These are phyloP conservation scores for Amesomyces nigricolor DNA, from an alignment of 2,329 filamentous ascomycete genomes.

Conservation along the genomic window DNA sequence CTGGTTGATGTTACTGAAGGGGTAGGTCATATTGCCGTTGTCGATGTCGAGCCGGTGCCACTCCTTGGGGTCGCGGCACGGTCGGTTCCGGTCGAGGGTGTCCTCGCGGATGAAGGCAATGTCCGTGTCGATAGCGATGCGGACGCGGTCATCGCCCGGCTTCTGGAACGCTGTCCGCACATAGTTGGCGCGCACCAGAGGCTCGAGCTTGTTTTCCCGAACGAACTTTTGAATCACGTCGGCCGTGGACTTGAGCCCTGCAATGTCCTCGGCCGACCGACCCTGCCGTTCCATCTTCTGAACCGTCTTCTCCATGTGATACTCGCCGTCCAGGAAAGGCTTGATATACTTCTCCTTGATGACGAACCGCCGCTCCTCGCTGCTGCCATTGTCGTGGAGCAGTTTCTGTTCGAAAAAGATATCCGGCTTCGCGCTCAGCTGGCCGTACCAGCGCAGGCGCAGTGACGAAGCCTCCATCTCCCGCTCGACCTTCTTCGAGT, in stretches of 20 bases:
- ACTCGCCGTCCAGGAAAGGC: slow-evolving; percentile 77
- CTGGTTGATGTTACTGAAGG: slow-evolving; percentile 80
- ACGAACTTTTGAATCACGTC: slow-evolving; percentile 76
- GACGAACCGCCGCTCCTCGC: slow-evolving; percentile 71
- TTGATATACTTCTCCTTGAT: slow-evolving; percentile 95
- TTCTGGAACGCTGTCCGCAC: slow-evolving; percentile 94
- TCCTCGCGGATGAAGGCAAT: slow-evolving; percentile 79
- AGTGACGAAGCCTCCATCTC: slow-evolving; percentile 73
- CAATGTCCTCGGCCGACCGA: slow-evolving; percentile 58
- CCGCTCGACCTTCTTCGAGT: slow-evolving; percentile 76
- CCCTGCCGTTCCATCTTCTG: slow-evolving; percentile 79
- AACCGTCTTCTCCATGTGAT: slow-evolving; percentile 86
- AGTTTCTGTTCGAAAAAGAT: slow-evolving; percentile 88
- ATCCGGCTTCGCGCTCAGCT: slow-evolving; percentile 70
- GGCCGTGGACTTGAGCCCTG: slow-evolving; percentile 65
- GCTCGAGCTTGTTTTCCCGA: slow-evolving; percentile 69
- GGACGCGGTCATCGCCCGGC: slow-evolving; percentile 80
- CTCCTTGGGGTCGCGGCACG: slow-evolving; percentile 78
- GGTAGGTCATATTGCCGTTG: slow-evolving; percentile 72
- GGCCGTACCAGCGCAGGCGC: slow-evolving; percentile 86
- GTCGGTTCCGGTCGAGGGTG: slow-evolving; percentile 72
- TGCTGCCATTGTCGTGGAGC: slow-evolving; percentile 68
- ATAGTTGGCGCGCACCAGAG: slow-evolving; percentile 87
- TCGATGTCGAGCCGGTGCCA: slow-evolving; percentile 95
- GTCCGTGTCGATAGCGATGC: slow-evolving; percentile 89